Conservation (phyloP, 1,284 basidiomycete species). For the Wallemia ichthyophaga region DNA sequence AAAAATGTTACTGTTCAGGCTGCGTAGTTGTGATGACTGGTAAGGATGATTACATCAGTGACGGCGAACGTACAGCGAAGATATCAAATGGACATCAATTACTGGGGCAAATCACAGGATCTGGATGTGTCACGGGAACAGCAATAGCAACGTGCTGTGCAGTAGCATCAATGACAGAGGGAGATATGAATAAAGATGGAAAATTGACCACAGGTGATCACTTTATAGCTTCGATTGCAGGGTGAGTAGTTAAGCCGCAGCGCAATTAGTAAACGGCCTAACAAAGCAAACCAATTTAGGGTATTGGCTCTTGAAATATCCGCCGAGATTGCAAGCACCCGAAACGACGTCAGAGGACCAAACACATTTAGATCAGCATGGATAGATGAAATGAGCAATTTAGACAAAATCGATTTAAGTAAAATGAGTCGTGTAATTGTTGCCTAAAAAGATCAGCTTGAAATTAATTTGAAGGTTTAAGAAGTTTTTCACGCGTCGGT, state of each 20-base stretch:
- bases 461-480: neutral
- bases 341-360: conserved; percentile 40
- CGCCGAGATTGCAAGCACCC: conserved; percentile 42
- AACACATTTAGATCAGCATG: conserved; percentile 64
- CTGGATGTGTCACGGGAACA: conserved; percentile 64
- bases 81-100: conserved; percentile 45
- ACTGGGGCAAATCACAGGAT: conserved; percentile 56
- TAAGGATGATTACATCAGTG: conserved; percentile 51
- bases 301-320: conserved; percentile 55
- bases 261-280: neutral
- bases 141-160: conserved; percentile 46
- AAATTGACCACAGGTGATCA: conserved; percentile 35
- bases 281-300: conserved; percentile 17
- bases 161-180: conserved; percentile 5
- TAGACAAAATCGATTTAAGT: conserved; percentile 16
- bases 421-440: neutral
- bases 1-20: conserved; percentile 18
- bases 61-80: conserved; percentile 36
- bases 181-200: conserved; percentile 13
- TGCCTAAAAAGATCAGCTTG: neutral
- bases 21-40: conserved; percentile 64
- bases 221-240: conserved; percentile 39
- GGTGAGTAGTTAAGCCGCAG: conserved; percentile 22
- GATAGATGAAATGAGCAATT: conserved; percentile 43
- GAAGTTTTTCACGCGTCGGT: neutral